Base-by-base conservation (phyloP, 371 early-diverging fungal species). In the Mortierella sp. region DNA sequence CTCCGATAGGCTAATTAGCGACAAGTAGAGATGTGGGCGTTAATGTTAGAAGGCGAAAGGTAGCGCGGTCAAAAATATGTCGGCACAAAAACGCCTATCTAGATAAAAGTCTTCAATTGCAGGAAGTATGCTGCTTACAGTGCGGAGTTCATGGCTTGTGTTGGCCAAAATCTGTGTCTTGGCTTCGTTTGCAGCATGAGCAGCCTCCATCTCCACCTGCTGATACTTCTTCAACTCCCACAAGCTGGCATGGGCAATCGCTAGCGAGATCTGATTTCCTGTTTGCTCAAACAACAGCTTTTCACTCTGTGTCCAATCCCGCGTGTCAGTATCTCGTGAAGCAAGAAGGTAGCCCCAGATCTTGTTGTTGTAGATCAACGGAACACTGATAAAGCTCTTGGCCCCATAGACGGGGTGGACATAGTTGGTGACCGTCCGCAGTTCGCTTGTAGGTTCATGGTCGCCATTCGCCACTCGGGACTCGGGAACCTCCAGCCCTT, bases 81-180 rank as follows among this genome's bases (percentile, higher is more conserved):
- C 50, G 45, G 2, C 44, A 28, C 14, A 24, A 34, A 58, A 42
- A 52, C 9, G 14, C 50, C 50, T 54, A 13, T 1, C 54, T 38
- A 14, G 24, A 55, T 4, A 19, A 7, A 5, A 24, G 55, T n/a
- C n/a, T 24, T 38, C 42, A 38, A 1, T 38, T 38, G 1, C 42
- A 63, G 55, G 78, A 11, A 78, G 74, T 11, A 63, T 70, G 34
- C 68, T 75, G 76, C 84, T 81, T 68, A 87, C 88, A 6, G 76
- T 80, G 52, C 83, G 72, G 19, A 83, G 78, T 28, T 83, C 89
- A 65, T 89, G 89, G 44, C 85, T 83, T 21, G 89, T 89, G 48
- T 89, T 89, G 24, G 89, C 89, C 48, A 89, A 73, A 38, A 89
- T 89, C 80, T 85, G 88, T 1, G 86, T 77, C 52, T 89, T 89